These are phyloP conservation scores for Alternaria sp. DNA, from an alignment of 2,329 filamentous ascomycete genomes.

Conservation along the genomic window DNA sequence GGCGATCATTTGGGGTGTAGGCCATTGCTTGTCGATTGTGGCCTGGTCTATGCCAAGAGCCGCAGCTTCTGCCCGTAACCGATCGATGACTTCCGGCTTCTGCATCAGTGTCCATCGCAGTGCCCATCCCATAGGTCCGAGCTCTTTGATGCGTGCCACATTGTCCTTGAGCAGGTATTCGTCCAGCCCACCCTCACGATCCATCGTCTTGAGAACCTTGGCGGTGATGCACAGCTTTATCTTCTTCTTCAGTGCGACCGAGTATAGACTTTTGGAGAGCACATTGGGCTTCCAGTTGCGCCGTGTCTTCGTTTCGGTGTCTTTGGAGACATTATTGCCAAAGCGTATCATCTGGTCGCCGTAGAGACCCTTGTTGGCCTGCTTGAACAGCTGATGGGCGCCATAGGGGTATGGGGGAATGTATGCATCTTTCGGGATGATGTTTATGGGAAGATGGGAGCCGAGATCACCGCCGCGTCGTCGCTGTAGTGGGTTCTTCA, in stretches of 20 bases:
- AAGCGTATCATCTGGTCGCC: slow-evolving; percentile 74
- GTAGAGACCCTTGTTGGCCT: slow-evolving; percentile 78
- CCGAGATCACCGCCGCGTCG: slow-evolving; percentile 44
- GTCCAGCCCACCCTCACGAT: slow-evolving; percentile 87
- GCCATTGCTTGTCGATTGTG: slow-evolving; percentile 43
- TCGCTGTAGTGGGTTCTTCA: slow-evolving; percentile 36
- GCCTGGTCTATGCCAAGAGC: slow-evolving; percentile 67
- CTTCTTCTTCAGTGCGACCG: slow-evolving; percentile 64
- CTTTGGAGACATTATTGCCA: slow-evolving; percentile 76
- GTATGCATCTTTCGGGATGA: slow-evolving; percentile 36
- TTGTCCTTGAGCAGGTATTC: slow-evolving; percentile 87
- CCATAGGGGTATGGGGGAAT: slow-evolving; percentile 72
- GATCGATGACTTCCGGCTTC: slow-evolving; percentile 68
- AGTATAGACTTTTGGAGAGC: slow-evolving; percentile 69
- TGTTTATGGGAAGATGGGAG: slow-evolving; percentile 43
- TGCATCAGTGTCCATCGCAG: slow-evolving; percentile 91
- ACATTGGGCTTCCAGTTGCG: slow-evolving; percentile 80
- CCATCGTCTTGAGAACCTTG: slow-evolving; percentile 69
- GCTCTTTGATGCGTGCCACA: slow-evolving; percentile 76
- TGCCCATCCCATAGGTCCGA: slow-evolving; percentile 89
- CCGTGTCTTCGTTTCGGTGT: slow-evolving; percentile 72
- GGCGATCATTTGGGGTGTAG: slow-evolving; percentile 23
- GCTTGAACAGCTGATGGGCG: slow-evolving; percentile 74
- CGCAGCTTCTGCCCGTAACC: slow-evolving; percentile 69
- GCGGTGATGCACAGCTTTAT: slow-evolving; percentile 74